phyloP scores from a whole-genome alignment of 2,329 filamentous ascomycete genomes.

The Neurospora sp. region DNA sequence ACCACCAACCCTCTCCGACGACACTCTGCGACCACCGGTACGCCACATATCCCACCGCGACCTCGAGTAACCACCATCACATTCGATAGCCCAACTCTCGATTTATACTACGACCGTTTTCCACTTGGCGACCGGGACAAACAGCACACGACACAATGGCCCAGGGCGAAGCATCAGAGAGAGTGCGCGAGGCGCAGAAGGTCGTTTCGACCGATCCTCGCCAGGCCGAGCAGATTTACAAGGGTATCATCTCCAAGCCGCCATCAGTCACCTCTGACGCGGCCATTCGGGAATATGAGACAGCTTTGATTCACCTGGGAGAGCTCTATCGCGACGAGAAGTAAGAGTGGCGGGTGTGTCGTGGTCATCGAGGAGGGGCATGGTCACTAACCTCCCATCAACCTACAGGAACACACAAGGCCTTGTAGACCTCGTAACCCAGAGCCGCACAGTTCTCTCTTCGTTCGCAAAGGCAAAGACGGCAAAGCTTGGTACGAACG shows the following conservation, averaged over 20 bases:
- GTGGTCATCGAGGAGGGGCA: neutral
- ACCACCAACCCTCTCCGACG: conserved; percentile 6
- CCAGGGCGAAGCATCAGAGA: conserved; percentile 43
- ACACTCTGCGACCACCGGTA: conserved; percentile 1
- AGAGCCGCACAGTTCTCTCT: conserved; percentile 82
- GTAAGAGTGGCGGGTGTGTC: conserved; percentile 36
- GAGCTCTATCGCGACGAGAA: conserved; percentile 88
- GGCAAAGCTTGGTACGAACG: conserved; percentile 78
- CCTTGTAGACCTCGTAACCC: conserved; percentile 80
- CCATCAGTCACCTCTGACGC: conserved; percentile 76
- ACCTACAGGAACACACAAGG: conserved; percentile 64
- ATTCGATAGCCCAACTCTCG: neutral
- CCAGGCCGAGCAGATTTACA: conserved; percentile 81
- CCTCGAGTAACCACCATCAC: neutral
- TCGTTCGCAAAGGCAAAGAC: conserved; percentile 99
- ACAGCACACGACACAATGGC: conserved; percentile 33
- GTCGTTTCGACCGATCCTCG: conserved; percentile 68
- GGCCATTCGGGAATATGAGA: conserved; percentile 85
- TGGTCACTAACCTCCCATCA: neutral
- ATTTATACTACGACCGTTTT: neutral
- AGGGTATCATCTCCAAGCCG: conserved; percentile 77
- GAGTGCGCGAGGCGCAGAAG: conserved; percentile 84
- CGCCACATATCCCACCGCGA: neutral
- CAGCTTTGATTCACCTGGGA: conserved; percentile 76
- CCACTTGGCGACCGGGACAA: neutral